A percentile compares a stretch with the other conserved stretches of the same genome.
Evolutionary conservation across 345 rosid genomes (phyloP).

Genomic region (Erysimum cheiranthoides): DNA sequence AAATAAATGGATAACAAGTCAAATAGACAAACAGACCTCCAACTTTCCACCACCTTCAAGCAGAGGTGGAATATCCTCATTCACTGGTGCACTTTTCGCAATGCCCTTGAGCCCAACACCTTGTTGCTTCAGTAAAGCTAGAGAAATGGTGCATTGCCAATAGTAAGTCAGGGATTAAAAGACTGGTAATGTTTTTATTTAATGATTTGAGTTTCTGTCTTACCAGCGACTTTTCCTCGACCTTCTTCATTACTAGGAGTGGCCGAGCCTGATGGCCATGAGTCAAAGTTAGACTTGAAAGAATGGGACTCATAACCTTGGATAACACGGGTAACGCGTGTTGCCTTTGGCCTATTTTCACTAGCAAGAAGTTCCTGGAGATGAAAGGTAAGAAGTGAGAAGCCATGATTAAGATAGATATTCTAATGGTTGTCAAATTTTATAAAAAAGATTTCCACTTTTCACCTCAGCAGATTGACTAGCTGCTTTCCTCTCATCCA

Average conservation of each 20-base stretch:
- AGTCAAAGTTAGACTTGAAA: slow-evolving; percentile 90
- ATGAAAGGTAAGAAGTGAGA: slow-evolving; percentile 42
- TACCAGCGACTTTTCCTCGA: slow-evolving; percentile 99
- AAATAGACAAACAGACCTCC: slow-evolving; percentile 66
- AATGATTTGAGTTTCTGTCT: slow-evolving; percentile 4
- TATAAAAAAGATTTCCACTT: slow-evolving; percentile 14
- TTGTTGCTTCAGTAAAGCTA: slow-evolving; percentile 98
- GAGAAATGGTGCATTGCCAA: slow-evolving; percentile 34
- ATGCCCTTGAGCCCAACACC: slow-evolving; percentile 87
- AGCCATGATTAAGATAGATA: slow-evolving; percentile 16
- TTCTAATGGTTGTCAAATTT: not conserved
- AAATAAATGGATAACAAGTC: not conserved
- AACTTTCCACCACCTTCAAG: slow-evolving; percentile 96
- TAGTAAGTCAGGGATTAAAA: slow-evolving; percentile 19
- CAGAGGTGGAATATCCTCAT: slow-evolving; percentile 94
- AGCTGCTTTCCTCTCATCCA: slow-evolving; percentile 96
- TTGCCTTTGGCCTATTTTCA: slow-evolving; percentile 87
- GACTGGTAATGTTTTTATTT: not conserved
- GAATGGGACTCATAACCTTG: slow-evolving; percentile 95
- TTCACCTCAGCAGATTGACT: slow-evolving; percentile 85
- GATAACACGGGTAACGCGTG: slow-evolving; percentile 75
- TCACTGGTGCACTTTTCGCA: slow-evolving; percentile 72
- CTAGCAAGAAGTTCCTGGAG: slow-evolving; percentile 73
- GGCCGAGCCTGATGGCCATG: slow-evolving; percentile 93
- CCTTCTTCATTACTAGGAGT: slow-evolving; percentile 88